phyloP scores from a whole-genome alignment of 768 basidiomycete genomes.

The Russula sp. region DNA sequence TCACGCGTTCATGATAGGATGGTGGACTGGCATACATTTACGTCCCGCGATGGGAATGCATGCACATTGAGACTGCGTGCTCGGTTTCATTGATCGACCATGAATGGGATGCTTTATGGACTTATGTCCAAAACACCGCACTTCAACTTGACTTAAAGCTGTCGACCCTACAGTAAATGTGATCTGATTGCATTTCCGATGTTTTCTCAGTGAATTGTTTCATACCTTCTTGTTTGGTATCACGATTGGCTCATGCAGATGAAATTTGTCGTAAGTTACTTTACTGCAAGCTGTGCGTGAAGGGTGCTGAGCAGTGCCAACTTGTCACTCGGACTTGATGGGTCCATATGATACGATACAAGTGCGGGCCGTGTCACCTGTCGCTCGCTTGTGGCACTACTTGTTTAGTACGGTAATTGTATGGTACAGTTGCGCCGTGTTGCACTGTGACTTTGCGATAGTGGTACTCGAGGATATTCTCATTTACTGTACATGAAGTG shows the following conservation, averaged over 20 bases:
- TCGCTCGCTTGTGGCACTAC: neutral
- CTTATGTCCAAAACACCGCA: neutral
- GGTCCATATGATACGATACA: too few relatives aligned
- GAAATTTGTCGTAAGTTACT: too few relatives aligned
- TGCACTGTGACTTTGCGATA: neutral
- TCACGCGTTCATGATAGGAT: neutral
- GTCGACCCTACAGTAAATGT: neutral
- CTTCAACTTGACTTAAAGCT: neutral
- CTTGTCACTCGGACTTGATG: too few relatives aligned
- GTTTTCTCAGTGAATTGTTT: neutral
- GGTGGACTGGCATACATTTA: neutral
- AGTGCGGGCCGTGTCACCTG: neutral
- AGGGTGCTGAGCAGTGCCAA: too few relatives aligned
- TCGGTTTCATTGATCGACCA: neutral
- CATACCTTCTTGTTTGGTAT: too few relatives aligned
- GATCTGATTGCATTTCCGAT: neutral
- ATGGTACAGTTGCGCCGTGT: neutral
- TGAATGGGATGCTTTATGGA: neutral
- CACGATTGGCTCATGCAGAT: too few relatives aligned
- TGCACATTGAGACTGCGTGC: neutral
- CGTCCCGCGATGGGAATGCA: neutral
- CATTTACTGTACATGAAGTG: conserved; percentile 10
- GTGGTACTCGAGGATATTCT: neutral
- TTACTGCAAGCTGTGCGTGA: too few relatives aligned
- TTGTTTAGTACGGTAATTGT: too few relatives aligned